Evolutionary conservation across 169 alveolate genomes (phyloP).

Genomic region (Eimeria maxima): DNA sequence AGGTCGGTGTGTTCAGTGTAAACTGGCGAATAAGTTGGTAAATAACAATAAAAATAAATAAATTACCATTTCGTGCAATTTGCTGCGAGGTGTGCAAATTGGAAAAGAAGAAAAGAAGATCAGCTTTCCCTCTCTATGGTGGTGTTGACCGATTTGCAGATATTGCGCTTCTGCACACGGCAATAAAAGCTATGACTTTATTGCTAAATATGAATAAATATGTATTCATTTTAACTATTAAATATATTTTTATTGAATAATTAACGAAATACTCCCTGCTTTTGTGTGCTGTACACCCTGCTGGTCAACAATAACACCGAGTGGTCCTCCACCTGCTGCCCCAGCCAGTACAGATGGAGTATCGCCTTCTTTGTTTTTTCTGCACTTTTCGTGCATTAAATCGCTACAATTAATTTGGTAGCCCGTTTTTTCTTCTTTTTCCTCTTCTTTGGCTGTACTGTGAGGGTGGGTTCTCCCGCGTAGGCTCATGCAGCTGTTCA

Average conservation of each 20-base stretch:
- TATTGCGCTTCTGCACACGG: no score
- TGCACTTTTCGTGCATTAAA: not conserved
- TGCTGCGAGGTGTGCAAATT: not conserved
- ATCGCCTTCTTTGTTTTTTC: not conserved
- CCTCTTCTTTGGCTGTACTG: not conserved
- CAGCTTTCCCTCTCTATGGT: not conserved
- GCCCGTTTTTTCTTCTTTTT: not conserved
- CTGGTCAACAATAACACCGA: not conserved
- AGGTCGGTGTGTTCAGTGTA: not conserved
- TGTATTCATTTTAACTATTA: no score
- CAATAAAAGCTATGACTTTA: no score
- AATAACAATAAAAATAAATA: not conserved
- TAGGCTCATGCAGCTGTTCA: not conserved
- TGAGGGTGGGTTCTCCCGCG: not conserved
- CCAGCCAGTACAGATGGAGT: not conserved
- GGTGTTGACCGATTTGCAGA: not conserved
- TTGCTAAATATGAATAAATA: no score
- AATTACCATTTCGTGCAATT: not conserved
- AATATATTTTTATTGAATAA: no score
- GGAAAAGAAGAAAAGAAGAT: not conserved
- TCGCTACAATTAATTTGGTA: not conserved
- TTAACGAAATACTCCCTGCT: not conserved
- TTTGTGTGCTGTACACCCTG: not conserved
- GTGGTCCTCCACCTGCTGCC: not conserved
- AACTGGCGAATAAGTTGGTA: not conserved